Percentiles rank a stretch among this genome's conserved stretches.
Evolutionary conservation across 495 filamentous ascomycete genomes (phyloP).

Genomic region (Bacidia gigantensis): DNA sequence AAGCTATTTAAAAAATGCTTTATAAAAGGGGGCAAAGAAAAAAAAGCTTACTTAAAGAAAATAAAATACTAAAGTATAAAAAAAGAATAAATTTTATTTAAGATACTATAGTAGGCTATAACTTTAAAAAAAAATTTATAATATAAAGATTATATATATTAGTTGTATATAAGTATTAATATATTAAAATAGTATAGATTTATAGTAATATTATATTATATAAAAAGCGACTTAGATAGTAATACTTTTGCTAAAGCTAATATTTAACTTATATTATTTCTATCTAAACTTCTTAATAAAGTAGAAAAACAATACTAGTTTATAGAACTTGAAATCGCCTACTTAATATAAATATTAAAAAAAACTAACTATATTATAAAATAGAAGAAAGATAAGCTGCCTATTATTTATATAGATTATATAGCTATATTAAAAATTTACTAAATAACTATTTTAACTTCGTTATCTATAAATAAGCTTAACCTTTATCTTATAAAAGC

Average conservation of each 20-base stretch:
- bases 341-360: neutral
- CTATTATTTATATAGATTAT: neutral
- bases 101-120: neutral
- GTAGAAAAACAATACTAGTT: neutral
- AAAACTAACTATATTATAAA: neutral
- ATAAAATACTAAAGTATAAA: neutral
- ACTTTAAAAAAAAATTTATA: neutral
- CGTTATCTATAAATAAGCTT: neutral
- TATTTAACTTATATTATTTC: neutral
- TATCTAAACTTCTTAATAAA: constrained; percentile 1
- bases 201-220: neutral
- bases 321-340: neutral
- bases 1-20: neutral
- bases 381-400: neutral
- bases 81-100: neutral
- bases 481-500: neutral
- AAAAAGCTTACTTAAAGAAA: neutral
- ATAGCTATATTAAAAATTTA: neutral
- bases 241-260: neutral
- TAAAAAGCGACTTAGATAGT: neutral
- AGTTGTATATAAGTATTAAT: neutral
- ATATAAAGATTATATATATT: neutral
- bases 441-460: neutral
- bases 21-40: neutral
- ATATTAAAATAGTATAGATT: constrained; percentile 1